phyloP scores from a whole-genome alignment of 148 eudicot genomes.

The Camellia sinensis region DNA sequence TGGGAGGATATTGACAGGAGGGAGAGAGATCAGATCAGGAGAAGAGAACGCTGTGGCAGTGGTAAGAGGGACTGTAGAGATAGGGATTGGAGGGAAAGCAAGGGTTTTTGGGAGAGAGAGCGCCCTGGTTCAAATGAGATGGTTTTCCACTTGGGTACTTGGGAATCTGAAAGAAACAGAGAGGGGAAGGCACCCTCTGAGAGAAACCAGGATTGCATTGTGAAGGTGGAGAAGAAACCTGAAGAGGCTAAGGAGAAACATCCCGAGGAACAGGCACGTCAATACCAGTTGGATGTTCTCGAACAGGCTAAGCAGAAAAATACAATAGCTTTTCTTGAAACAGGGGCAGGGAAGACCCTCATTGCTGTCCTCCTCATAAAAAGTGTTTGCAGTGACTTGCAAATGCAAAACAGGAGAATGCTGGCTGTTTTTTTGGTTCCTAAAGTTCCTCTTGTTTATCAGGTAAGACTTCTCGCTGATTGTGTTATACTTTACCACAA shows the following conservation, averaged over 20 bases:
- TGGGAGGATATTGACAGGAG: slow-evolving; percentile 53
- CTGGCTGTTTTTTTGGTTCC: slow-evolving; percentile 94
- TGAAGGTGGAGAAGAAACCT: slow-evolving; percentile 39
- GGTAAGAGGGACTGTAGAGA: slow-evolving; percentile 56
- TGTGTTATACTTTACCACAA: background rate
- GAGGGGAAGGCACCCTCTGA: slow-evolving; percentile 41
- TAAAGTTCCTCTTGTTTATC: slow-evolving; percentile 97
- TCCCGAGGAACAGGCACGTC: slow-evolving; percentile 76
- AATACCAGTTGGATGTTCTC: slow-evolving; percentile 93
- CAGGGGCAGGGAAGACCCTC: slow-evolving; percentile 96
- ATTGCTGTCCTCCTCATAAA: slow-evolving; percentile 88
- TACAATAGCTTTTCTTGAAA: slow-evolving; percentile 97
- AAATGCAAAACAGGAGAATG: slow-evolving; percentile 63
- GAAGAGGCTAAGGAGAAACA: slow-evolving; percentile 44
- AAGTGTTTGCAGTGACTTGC: slow-evolving; percentile 59
- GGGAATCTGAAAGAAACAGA: slow-evolving; percentile 53
- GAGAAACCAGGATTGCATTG: slow-evolving; percentile 39
- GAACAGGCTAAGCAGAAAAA: slow-evolving; percentile 90
- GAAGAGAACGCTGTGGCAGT: slow-evolving; percentile 36
- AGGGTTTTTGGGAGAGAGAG: slow-evolving; percentile 95
- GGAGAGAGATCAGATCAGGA: slow-evolving; percentile 41
- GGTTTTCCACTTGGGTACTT: slow-evolving; percentile 70
- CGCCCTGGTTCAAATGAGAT: slow-evolving; percentile 58
- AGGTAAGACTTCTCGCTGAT: slow-evolving; percentile 40
- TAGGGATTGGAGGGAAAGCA: slow-evolving; percentile 63